phyloP scores from a whole-genome alignment of 73 alveolate species.

The Paramecium pentaurelia region DNA sequence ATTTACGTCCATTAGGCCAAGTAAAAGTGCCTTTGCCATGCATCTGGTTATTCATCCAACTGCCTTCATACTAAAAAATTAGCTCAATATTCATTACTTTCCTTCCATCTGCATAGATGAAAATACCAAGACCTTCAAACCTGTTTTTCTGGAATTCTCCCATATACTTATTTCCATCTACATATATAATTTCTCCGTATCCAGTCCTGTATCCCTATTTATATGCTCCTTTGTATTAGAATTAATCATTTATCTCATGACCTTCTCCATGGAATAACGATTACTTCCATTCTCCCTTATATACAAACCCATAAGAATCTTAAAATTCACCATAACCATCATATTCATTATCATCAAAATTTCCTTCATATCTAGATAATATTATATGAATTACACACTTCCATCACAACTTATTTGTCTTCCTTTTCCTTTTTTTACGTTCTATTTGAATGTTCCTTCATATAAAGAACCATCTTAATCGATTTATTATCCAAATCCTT shows the following conservation, averaged over 20 bases:
- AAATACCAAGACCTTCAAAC: conserved; percentile 55
- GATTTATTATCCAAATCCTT: conserved; percentile 54
- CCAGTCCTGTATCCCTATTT: conserved; percentile 64
- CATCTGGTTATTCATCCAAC: conserved; percentile 24
- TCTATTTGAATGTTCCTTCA: conserved; percentile 34
- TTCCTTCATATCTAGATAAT: conserved; percentile 52
- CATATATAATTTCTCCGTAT: conserved; percentile 60
- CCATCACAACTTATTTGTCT: conserved; percentile 41
- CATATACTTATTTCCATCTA: conserved; percentile 65
- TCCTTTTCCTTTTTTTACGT: conserved; percentile 48
- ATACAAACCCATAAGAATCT: conserved; percentile 57
- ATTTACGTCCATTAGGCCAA: conserved; percentile 30
- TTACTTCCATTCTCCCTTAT: conserved; percentile 62
- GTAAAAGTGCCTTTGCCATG: not conserved
- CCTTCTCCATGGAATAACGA: conserved; percentile 67
- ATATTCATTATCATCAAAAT: conserved; percentile 24
- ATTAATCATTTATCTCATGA: conserved; percentile 63
- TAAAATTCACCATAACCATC: conserved; percentile 60
- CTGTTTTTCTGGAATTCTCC: conserved; percentile 27
- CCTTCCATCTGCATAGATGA: conserved; percentile 57
- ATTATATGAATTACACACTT: not conserved
- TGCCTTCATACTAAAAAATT: conserved; percentile 53
- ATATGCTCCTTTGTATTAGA: conserved; percentile 55
- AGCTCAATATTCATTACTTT: not conserved
- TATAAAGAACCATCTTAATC: conserved; percentile 63